Conservation (phyloP, 805 yeast species). For the Candida stauntonica region DNA sequence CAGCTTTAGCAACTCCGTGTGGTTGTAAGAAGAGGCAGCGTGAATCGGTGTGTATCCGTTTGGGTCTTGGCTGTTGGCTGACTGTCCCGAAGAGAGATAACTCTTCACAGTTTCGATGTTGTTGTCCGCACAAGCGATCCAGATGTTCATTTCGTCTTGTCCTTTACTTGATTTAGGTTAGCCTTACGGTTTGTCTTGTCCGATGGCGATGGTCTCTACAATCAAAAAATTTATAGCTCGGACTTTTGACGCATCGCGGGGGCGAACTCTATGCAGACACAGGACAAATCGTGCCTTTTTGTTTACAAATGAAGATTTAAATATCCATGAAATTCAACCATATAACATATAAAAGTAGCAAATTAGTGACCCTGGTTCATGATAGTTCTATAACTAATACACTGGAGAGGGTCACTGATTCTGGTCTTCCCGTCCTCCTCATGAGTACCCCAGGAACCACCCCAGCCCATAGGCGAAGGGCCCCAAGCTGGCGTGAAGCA, state of each 20-base stretch:
- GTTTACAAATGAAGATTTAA: no score
- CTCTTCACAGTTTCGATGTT: slow-evolving; percentile 53
- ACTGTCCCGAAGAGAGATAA: slow-evolving; percentile 46
- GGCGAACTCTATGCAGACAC: no score
- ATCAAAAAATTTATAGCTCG: neutral
- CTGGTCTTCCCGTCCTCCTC: slow-evolving; percentile 26
- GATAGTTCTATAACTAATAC: slow-evolving; percentile 17
- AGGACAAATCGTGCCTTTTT: no score
- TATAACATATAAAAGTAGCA: neutral
- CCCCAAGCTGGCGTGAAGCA: slow-evolving; percentile 63
- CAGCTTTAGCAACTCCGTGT: slow-evolving; percentile 57
- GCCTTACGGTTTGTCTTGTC: no score
- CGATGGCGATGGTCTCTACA: neutral
- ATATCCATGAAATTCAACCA: no score
- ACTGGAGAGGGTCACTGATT: slow-evolving; percentile 18
- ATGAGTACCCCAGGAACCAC: slow-evolving; percentile 23
- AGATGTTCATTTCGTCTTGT: slow-evolving; percentile 53
- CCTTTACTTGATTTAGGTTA: neutral
- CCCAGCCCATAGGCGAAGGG: slow-evolving; percentile 49
- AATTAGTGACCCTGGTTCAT: neutral
- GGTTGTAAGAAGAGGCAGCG: slow-evolving; percentile 95
- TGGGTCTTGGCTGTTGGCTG: slow-evolving; percentile 76
- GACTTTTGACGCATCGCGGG: no score
- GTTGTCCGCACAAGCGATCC: slow-evolving; percentile 95
- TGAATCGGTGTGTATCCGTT: slow-evolving; percentile 97